Base-by-base conservation (phyloP, 306 rosid genomes). In the Leucaena leucocephala region DNA sequence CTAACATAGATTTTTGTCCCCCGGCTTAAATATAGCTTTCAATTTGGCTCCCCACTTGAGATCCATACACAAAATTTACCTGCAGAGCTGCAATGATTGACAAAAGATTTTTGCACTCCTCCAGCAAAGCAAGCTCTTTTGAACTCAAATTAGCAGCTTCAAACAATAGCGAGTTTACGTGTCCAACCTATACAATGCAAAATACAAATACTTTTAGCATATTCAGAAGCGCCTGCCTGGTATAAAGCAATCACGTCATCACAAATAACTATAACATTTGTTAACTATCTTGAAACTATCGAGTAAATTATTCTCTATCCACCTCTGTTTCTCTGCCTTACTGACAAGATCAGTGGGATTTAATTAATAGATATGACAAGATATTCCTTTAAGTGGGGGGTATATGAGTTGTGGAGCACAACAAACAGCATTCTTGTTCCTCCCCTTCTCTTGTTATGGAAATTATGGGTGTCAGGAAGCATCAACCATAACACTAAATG, bases 91-190 rank as follows among this genome's bases (percentile, higher is more conserved):
- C 85, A 70, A 88, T 83, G 74, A 84, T 79, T 49, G 98, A 95
- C 84, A 92, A 79, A 19, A 92, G 83, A 69, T 88, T 83, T 65
- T 80, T 88, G 93, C 97, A 87, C 76, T 93, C 90, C 38, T 90
- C 85, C 77, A 95, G 99, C 88, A 93, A 77, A 80, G 81, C 87
- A 50, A 82, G 91, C 91, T 95, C 99, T 85, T 89, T 86, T 16
- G 88, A 85, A 75, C 82, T 91, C 68, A 87, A 72, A 74, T 85
- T 89, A 58, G 92, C 78, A 83, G 85, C 87, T 84, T 95, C 97
- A 38, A 74, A 79, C 69, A 86, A 94, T 82, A 84, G 77, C 2
- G 93, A 85, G 81, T 89, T 91, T 73, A 88, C 85, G 61, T 90
- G 86, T 27, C 85, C 97, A 76, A 87, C 99, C 98, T 95, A 84